Evolutionary conservation across 1,284 basidiomycete species (phyloP).

Genomic region (Fomitiporia mediterranea): DNA sequence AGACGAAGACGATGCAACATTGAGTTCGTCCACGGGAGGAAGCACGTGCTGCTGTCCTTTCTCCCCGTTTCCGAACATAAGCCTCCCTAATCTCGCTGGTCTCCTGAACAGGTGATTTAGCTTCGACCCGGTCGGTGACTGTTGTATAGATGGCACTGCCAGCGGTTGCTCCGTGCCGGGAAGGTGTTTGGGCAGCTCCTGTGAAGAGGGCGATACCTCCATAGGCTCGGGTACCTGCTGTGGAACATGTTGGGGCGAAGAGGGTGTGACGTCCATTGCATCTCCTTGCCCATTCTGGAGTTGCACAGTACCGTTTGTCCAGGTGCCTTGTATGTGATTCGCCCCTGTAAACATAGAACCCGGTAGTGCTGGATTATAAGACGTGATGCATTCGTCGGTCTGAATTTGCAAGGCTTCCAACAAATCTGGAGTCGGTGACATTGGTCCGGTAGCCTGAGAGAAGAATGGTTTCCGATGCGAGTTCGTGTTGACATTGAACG

Average conservation of each 20-base stretch:
- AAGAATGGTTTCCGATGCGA: constrained; percentile 56
- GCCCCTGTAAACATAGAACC: constrained; percentile 29
- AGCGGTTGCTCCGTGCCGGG: constrained; percentile 35
- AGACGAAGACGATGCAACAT: constrained; percentile 45
- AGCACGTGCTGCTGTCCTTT: constrained; percentile 57
- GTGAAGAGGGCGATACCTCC: constrained; percentile 49
- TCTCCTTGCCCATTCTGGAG: constrained; percentile 41
- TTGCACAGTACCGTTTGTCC: constrained; percentile 20
- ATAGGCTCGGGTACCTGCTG: constrained; percentile 39
- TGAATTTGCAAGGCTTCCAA: constrained; percentile 15
- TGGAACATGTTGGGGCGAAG: constrained; percentile 35
- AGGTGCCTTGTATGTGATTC: constrained; percentile 25
- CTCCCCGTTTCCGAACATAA: constrained; percentile 73
- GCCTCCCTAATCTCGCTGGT: constrained; percentile 55
- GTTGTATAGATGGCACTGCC: constrained; percentile 30
- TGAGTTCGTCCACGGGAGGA: constrained; percentile 67
- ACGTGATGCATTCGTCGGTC: constrained; percentile 29
- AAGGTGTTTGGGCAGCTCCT: constrained; percentile 42
- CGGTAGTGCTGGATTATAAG: constrained; percentile 22
- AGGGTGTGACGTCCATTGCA: constrained; percentile 52
- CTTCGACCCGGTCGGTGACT: constrained; percentile 26
- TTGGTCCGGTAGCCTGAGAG: constrained; percentile 27
- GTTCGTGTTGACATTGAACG: constrained; percentile 41
- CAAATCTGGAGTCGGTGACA: constrained; percentile 12
- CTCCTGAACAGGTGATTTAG: constrained; percentile 63